Evolutionary conservation across 2,329 filamentous ascomycete genomes (phyloP).

Genomic region (Chrysosphaeria jannelii): DNA sequence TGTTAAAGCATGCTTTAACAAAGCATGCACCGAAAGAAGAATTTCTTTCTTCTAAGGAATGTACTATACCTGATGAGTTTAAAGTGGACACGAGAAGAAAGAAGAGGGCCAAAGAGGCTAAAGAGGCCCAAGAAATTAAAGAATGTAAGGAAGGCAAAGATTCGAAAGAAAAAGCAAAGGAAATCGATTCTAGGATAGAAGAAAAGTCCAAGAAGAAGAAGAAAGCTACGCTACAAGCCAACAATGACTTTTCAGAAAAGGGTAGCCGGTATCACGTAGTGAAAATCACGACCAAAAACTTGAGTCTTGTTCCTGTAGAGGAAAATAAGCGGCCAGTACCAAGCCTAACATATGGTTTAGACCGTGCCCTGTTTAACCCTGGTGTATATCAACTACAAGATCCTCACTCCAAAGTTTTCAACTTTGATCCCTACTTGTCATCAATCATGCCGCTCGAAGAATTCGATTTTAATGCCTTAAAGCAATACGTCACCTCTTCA

Average conservation of each 20-base stretch:
- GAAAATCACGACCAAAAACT: conserved; percentile 6
- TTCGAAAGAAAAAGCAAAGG: too few species aligned
- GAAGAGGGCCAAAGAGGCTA: background rate
- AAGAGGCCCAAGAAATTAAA: too few species aligned
- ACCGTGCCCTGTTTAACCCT: conserved; percentile 81
- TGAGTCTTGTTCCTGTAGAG: conserved; percentile 9
- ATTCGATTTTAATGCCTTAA: conserved; percentile 72
- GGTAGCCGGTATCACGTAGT: conserved; percentile 4
- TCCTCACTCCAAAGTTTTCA: conserved; percentile 61
- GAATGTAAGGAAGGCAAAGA: too few species aligned
- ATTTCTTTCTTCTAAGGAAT: too few species aligned
- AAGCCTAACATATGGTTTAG: conserved; percentile 39
- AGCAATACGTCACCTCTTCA: conserved; percentile 74
- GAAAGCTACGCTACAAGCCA: too few species aligned
- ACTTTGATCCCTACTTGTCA: conserved; percentile 85
- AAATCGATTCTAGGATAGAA: too few species aligned
- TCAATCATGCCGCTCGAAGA: conserved; percentile 79
- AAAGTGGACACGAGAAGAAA: too few species aligned
- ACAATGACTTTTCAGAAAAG: background rate
- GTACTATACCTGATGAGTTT: too few species aligned
- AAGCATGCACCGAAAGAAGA: too few species aligned
- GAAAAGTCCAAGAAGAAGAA: too few species aligned
- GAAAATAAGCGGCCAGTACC: conserved; percentile 17
- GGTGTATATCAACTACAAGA: conserved; percentile 85
- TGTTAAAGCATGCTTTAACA: too few species aligned